Percentiles rank a stretch among this genome's conserved stretches.
Evolutionary conservation across 176 grass and related monocot genomes (phyloP).

Genomic region (Juncus inflexus): DNA sequence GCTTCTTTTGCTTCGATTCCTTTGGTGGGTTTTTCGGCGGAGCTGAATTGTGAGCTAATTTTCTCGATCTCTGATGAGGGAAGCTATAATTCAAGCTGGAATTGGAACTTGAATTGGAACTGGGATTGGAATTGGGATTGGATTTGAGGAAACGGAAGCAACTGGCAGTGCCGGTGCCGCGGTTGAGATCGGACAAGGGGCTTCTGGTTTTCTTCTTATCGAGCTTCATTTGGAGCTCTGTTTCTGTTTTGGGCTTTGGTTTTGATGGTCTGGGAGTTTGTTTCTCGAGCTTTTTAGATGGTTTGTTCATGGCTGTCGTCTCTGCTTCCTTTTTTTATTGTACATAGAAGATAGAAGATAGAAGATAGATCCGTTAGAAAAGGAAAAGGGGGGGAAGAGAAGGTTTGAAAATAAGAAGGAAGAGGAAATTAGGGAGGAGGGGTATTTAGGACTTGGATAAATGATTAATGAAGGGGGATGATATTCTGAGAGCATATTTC

Average conservation of each 20-base stretch:
- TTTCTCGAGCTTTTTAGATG: constrained; percentile 8
- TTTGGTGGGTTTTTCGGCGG: constrained; percentile 20
- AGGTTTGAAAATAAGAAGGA: constrained; percentile 4
- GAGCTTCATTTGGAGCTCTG: not conserved
- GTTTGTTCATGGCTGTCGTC: constrained; percentile 25
- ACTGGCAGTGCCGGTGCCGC: constrained; percentile 23
- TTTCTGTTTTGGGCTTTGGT: not conserved
- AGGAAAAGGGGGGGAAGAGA: not conserved
- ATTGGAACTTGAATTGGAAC: constrained; percentile 21
- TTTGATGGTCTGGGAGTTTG: not conserved
- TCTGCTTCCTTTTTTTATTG: not conserved
- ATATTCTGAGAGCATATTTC: too few relatives aligned
- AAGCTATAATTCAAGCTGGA: not conserved
- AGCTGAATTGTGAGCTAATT: not conserved
- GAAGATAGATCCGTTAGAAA: constrained; percentile 26
- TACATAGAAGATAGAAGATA: too few relatives aligned
- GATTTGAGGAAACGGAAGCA: constrained; percentile 59
- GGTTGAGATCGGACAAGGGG: constrained; percentile 57
- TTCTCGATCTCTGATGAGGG: not conserved
- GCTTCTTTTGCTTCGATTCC: constrained; percentile 16
- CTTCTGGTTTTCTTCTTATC: constrained; percentile 22
- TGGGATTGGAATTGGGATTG: constrained; percentile 25
- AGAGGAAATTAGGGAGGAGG: too few relatives aligned
- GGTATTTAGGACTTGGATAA: too few relatives aligned
- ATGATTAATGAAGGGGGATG: too few relatives aligned